Evolutionary conservation across 306 rosid genomes (phyloP).

Genomic region (Cicer cuneatum): DNA sequence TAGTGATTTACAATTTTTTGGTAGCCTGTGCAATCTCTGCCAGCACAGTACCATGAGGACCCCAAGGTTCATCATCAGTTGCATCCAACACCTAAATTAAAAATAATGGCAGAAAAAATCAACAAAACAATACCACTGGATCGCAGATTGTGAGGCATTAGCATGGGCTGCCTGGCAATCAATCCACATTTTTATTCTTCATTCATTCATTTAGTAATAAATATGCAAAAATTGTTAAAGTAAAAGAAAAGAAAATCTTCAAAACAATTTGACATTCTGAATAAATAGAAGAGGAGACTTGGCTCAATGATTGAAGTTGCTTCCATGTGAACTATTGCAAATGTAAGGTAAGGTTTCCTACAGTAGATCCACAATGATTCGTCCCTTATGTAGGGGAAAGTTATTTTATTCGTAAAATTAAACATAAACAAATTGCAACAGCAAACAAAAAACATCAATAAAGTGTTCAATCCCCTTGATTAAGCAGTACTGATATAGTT

Average conservation of each 20-base stretch:
- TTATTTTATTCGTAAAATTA: neutral
- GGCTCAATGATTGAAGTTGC: neutral
- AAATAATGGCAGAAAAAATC: slow-evolving; percentile 29
- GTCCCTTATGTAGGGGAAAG: neutral
- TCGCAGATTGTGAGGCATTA: neutral
- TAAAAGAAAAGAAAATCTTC: slow-evolving; percentile 1
- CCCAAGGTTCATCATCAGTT: slow-evolving; percentile 99
- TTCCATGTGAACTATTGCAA: neutral
- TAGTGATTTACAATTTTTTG: slow-evolving; percentile 73
- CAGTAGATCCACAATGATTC: neutral
- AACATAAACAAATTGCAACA: neutral
- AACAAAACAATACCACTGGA: slow-evolving; percentile 2
- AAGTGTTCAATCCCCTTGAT: neutral
- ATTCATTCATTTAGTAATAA: neutral
- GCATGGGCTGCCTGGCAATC: neutral
- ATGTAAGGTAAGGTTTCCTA: neutral
- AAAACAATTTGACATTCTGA: neutral
- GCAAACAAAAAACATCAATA: slow-evolving; percentile 1
- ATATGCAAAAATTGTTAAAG: neutral
- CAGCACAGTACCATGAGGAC: slow-evolving; percentile 96
- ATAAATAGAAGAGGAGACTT: neutral
- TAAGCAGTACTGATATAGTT: neutral
- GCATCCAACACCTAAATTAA: slow-evolving; percentile 88
- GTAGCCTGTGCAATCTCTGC: slow-evolving; percentile 96
- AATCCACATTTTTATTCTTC: neutral